Base-by-base conservation (phyloP, 2,329 filamentous ascomycete species). In the Ceratocystis cubensis region DNA sequence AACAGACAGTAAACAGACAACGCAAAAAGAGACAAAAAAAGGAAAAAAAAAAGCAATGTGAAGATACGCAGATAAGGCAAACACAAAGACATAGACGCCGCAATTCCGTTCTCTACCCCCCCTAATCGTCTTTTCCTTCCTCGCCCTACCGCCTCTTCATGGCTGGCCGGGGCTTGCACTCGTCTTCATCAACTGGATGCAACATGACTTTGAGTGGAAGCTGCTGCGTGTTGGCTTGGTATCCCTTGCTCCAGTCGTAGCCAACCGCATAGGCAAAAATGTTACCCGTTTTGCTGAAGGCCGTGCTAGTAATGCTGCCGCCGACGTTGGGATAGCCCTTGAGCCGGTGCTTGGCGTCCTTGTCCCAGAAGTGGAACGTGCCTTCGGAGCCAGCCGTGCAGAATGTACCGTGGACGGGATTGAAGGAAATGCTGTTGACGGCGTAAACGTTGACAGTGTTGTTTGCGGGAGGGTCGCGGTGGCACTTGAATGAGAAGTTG, bases 401-500 rank as follows among this genome's bases (percentile, higher is more conserved):
- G 79, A 99, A 99, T n/a, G 94, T 99, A 73, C 94, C 94, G 76
- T 96, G 92, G 13, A 89, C 82, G 1, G 94, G 94, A 78, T 99
- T 94, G 85, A 97, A 97, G 28, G 90, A 95, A 76, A 99, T 99
- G 71, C 91, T 88, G 78, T 99, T 99, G 74, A 99, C 91, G 1
- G 91, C 87, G 80, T 92, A 94, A 72, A 97, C 94, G 73, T 93
- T 94, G 72, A 89, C 90, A 70, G 88, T 79, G 76, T 91, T 92
- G 73, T 84, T 84, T 67, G 85, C 78, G 1, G 88, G 84, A 4
- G 85, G 84, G 72, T 96, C 90, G 68, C 94, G 91, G 76, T 99
- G 94, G 77, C 94, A 99, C 78, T 97, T 97, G 85, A 99, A 99
- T 53, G 91, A 96, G 81, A 99, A 99, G 80, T 99, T 97, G 73